A percentile compares a stretch with the other conserved stretches of the same genome.
These are phyloP conservation scores for Plicaturopsis crispa DNA, from an alignment of 768 basidiomycete species.

Conservation along the genomic window DNA sequence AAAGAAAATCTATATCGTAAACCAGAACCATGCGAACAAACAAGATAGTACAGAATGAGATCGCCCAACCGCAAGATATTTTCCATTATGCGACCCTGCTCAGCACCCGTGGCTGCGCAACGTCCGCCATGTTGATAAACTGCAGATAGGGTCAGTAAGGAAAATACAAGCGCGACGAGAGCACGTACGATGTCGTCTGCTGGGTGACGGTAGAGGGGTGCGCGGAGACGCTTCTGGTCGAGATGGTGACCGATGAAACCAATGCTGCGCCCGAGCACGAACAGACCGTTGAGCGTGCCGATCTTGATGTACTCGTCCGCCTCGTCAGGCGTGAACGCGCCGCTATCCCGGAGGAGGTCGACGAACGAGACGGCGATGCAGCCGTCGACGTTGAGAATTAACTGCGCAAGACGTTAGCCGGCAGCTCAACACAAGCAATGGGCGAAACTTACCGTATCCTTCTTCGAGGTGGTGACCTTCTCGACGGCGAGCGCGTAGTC, in stretches of 20 bases:
- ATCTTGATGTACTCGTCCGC: conserved; percentile 98
- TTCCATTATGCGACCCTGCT: conserved; percentile 21
- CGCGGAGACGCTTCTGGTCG: conserved; percentile 93
- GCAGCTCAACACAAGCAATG: background rate
- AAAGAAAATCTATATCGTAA: too few relatives aligned
- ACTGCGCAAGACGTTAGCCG: conserved; percentile 34
- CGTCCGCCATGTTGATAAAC: conserved; percentile 91
- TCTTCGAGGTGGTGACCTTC: conserved; percentile 96
- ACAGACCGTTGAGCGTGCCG: conserved; percentile 91
- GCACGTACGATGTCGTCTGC: too few relatives aligned
- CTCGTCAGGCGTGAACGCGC: conserved; percentile 93
- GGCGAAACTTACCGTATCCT: conserved; percentile 66
- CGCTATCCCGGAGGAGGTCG: conserved; percentile 84
- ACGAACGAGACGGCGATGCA: conserved; percentile 96
- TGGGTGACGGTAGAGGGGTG: conserved; percentile 90
- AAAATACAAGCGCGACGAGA: too few relatives aligned
- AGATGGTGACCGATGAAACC: conserved; percentile 96
- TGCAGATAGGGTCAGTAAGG: too few relatives aligned
- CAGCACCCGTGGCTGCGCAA: conserved; percentile 75
- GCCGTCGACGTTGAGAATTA: conserved; percentile 95
- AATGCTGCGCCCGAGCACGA: conserved; percentile 95
- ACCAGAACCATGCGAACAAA: too few relatives aligned
- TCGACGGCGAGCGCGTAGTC: conserved; percentile 96
- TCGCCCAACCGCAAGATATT: too few relatives aligned
- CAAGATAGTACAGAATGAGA: too few relatives aligned